Base-by-base conservation (phyloP, 23 red algal species). In the Gracilaria gracilis region DNA sequence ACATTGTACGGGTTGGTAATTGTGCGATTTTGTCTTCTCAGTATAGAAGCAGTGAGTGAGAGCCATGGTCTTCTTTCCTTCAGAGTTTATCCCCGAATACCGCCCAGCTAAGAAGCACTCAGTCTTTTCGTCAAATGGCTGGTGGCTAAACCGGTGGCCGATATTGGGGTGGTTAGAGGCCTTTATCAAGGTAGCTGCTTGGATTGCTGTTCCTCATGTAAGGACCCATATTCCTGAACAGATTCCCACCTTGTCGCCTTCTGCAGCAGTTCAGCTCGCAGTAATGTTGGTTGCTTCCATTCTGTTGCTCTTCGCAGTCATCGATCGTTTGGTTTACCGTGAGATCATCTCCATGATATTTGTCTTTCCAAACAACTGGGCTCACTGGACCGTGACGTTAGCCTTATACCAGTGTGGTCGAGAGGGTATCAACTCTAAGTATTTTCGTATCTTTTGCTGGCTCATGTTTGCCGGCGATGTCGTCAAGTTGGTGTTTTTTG, bases 131-230 rank as follows among this genome's bases (percentile, higher is more conserved):
- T 90, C 93, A 27, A 74, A 82, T 39, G 94, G 94, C 24, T 96
- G 94, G 91, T 98, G 91, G 96, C 61, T 95, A 80, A 98, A 98
- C 84, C 91, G 87, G 38, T 98, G 92, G 91, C 96, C 96, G 19
- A 87, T 83, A 58, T 88, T 91, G 2, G 86, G 96, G 19, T 94
- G 91, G 91, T 66, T 95, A 61, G 96, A 98, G 51, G 95, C 96
- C 11, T 78, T 95, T 84, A 39, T 95, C 42, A 98, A 98, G 51
- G 24, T 91, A 9, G 70, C 67, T 49, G 96, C 90, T 23, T 98
- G 87, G 87, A 55, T 87, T 32, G 89, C 44, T 20, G 95, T 83
- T 62, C 86, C 87, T 47, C 80, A 93, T 61, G 66, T 97, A 46
- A 70, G 82, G 19, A 57, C 57, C 35, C 51, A 71, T 1, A 32